A percentile compares a stretch with the other conserved stretches of the same genome.
These are phyloP conservation scores for Passiflora organensis DNA, from an alignment of 345 rosid genomes.

Conservation along the genomic window DNA sequence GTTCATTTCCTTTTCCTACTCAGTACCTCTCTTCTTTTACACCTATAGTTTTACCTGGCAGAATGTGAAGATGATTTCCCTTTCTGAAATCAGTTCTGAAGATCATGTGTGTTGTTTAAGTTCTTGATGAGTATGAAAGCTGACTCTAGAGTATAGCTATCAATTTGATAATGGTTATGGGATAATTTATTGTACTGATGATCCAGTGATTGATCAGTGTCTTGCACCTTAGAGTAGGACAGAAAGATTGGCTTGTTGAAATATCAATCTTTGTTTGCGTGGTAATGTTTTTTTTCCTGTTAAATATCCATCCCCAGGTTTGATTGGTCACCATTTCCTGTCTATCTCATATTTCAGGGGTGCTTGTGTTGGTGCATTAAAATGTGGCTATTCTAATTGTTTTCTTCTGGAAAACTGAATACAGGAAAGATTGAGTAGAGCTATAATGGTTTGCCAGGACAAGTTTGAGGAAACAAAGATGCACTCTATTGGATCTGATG, in stretches of 20 bases:
- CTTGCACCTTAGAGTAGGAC: too few species aligned
- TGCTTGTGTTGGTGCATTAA: not conserved
- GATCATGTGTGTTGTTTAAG: too few species aligned
- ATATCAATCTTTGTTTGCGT: too few species aligned
- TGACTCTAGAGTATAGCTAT: too few species aligned
- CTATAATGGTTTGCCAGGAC: constrained; percentile 89
- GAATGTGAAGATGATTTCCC: not conserved
- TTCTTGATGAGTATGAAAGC: too few species aligned
- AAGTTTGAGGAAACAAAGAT: constrained; percentile 71
- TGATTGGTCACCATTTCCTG: not conserved
- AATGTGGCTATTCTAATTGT: not conserved
- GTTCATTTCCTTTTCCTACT: constrained; percentile 7
- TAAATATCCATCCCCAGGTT: too few species aligned
- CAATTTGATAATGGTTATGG: too few species aligned
- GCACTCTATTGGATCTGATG: constrained; percentile 47
- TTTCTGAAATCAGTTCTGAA: too few species aligned
- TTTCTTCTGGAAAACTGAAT: constrained; percentile 1
- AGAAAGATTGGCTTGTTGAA: too few species aligned
- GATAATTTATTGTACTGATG: too few species aligned
- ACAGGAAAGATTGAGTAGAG: constrained; percentile 78
- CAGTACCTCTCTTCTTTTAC: not conserved
- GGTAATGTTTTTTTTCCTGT: too few species aligned
- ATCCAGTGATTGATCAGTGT: too few species aligned
- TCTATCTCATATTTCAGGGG: not conserved
- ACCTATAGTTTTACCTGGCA: not conserved